phyloP scores from a whole-genome alignment of 2,329 filamentous ascomycete species.

The Colletotrichum coccodes region DNA sequence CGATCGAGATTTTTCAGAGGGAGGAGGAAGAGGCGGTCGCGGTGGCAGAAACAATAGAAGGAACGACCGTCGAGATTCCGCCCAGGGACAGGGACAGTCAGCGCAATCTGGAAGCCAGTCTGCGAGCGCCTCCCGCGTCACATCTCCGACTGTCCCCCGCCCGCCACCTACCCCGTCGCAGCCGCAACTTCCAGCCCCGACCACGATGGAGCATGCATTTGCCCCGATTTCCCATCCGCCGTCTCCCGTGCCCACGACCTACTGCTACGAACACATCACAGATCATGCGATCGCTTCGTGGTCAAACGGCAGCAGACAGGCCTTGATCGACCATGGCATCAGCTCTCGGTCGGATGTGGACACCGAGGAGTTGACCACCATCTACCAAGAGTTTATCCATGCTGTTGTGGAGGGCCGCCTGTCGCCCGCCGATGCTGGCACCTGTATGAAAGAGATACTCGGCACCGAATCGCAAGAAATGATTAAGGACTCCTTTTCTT shows the following conservation, averaged over 20 bases:
- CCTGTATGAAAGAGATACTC: conserved; percentile 78
- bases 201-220: conserved; percentile 38
- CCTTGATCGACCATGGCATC: conserved; percentile 72
- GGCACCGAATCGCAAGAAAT: conserved; percentile 63
- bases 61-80: conserved; percentile 63
- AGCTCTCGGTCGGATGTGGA: conserved; percentile 76
- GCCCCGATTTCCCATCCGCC: conserved; percentile 36
- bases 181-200: conserved; percentile 38
- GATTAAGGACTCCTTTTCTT: conserved; percentile 59
- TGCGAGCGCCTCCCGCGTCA: conserved; percentile 23
- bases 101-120: conserved; percentile 15
- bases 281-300: conserved; percentile 75
- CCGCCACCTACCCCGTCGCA: conserved; percentile 21
- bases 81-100: conserved; percentile 47
- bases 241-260: conserved; percentile 56
- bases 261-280: conserved; percentile 81
- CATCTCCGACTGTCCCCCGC: conserved; percentile 23
- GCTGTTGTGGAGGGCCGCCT: conserved; percentile 78
- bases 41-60: conserved; percentile 57
- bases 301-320: conserved; percentile 71
- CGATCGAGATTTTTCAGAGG: conserved; percentile 61
- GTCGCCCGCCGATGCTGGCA: conserved; percentile 74
- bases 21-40: conserved; percentile 55
- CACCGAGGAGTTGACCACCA: conserved; percentile 71
- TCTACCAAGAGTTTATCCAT: conserved; percentile 88